Base-by-base conservation (phyloP, 2,329 filamentous ascomycete species). In the Cercospora sesami region DNA sequence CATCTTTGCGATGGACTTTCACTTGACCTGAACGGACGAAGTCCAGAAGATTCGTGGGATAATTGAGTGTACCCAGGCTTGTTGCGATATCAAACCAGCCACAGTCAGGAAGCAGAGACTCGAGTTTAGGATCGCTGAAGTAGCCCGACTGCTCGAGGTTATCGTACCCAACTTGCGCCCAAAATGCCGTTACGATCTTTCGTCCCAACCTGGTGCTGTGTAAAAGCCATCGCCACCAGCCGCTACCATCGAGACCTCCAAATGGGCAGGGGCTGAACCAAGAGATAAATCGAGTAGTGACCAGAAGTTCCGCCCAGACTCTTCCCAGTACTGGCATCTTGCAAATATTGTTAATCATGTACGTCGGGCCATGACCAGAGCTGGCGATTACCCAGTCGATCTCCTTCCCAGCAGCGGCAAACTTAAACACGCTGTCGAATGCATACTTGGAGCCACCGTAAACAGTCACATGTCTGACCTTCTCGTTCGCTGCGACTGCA, bases 351-450 rank as follows among this genome's bases (percentile, higher is more conserved):
- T 66, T 64, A 3, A 45, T 10, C 21, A 70, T 68, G 59, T 64
- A 68, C 12, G 64, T 64, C 10, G 68, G 48, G 16, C 68, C 66
- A 45, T 70, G 63, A 5, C 66, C 68, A 10, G 68, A 66, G 26
- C 65, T 68, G 21, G 60, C 53, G 31, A 70, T 66, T 5, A 66
- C 51, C 68, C 65, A 68, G 39, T 68, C 65, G 30, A 70, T 65
- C 30, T 70, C n/a, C 23, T 68, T 70, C 9, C 68, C 68, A 10
- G 60, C 58, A 18, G 63, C 59, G 7, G 69, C 66, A 23, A 71
- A 67, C 21, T 58, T 62, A 18, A 65, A 68, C 5, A 68, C 66
- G 14, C 57, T 63, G 28, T 68, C 66, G 64, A 64, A 68, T 7
- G 64, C 64, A 48, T 65, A 68, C 58, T 68, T 68, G 5, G 62